Evolutionary conservation across 2,329 filamentous ascomycete species (phyloP), one percentile per base, ranked within the genome.

Genomic region (Diaporthe eres): DNA sequence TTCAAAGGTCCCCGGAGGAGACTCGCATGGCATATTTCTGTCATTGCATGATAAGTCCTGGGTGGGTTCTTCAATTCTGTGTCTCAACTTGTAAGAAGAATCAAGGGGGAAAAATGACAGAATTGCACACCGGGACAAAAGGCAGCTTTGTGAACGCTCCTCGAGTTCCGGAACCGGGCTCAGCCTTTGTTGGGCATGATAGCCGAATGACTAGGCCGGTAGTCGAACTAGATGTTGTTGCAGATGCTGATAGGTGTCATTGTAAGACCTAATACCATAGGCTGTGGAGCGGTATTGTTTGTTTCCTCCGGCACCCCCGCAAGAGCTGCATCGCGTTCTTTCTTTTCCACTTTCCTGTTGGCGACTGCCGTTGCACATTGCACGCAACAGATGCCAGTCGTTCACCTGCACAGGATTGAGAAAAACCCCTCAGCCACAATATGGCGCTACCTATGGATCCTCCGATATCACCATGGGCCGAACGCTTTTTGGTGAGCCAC

Each of bases 391-490:
- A 28, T n/a, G 42, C 12, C 63, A 25, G 25, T 39, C 15, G 15
- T 53, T 37, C 28, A 53, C 22, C 31, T 34, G 22, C 31, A n/a
- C 63, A 39, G 19, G 22, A 39, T 53, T 51, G 6, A 68, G 42
- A 37, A 34, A 25, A 17, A 5, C 3, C 13, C 15, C n/a, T 49
- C 22, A 25, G 15, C 19, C 13, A 49, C 22, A 61, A 19, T 19
- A 47, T 58, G 55, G 53, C 70, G 34, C 19, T 12, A 25, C 28
- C 10, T 67, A 5, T 44, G 12, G 34, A 44, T 13, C 57, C 31
- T 22, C 42, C n/a, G 10, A 19, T 5, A 15, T 44, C 71, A n/a
- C 71, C 58, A n/a, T 67, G 60, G 71, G 57, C 71, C 9, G 58
- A 37, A 28, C n/a, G 44, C 8, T 74, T 55, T 67, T 49, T 60